Percentiles rank a stretch among this genome's conserved stretches.
Conservation (phyloP, 768 basidiomycete genomes). For the Leucocoprinus sp. region DNA sequence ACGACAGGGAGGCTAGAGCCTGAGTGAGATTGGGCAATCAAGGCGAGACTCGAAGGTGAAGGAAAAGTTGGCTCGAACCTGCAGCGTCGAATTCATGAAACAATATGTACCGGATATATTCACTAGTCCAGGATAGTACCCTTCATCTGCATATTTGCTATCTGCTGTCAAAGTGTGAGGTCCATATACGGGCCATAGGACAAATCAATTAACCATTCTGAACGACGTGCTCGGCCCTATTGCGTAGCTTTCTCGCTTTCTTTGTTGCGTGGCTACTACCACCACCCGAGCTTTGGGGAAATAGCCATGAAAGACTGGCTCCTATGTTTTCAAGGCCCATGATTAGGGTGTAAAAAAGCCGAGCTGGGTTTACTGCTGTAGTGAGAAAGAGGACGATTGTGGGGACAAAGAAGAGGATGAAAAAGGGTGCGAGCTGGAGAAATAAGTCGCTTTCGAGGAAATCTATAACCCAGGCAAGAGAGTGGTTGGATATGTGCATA, state of each 20-base stretch:
- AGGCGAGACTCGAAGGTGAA: background rate
- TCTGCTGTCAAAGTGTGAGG: background rate
- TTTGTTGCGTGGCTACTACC: slow-evolving; percentile 20
- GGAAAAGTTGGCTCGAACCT: slow-evolving; percentile 37
- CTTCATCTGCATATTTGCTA: slow-evolving; percentile 20
- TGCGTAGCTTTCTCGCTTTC: slow-evolving; percentile 45
- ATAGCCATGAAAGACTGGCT: slow-evolving; percentile 56
- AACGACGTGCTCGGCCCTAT: slow-evolving; percentile 50
- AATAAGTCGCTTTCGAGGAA: slow-evolving; percentile 33
- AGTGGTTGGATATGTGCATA: slow-evolving; percentile 38
- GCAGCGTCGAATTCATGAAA: slow-evolving; percentile 95
- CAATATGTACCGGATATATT: slow-evolving; percentile 96
- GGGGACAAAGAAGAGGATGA: slow-evolving; percentile 47
- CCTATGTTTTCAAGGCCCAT: slow-evolving; percentile 56
- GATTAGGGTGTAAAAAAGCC: slow-evolving; percentile 20
- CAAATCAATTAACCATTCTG: too few relatives aligned
- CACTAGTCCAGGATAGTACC: slow-evolving; percentile 83
- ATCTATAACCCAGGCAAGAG: slow-evolving; percentile 30
- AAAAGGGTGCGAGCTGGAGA: slow-evolving; percentile 50
- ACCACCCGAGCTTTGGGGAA: slow-evolving; percentile 17
- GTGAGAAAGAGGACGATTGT: slow-evolving; percentile 38
- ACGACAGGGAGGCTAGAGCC: slow-evolving; percentile 84
- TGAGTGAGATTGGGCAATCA: slow-evolving; percentile 21
- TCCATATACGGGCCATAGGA: too few relatives aligned
- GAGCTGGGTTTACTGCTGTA: slow-evolving; percentile 20